These are phyloP conservation scores for Epichloe elymi DNA, from an alignment of 2,329 filamentous ascomycete species.

Conservation along the genomic window DNA sequence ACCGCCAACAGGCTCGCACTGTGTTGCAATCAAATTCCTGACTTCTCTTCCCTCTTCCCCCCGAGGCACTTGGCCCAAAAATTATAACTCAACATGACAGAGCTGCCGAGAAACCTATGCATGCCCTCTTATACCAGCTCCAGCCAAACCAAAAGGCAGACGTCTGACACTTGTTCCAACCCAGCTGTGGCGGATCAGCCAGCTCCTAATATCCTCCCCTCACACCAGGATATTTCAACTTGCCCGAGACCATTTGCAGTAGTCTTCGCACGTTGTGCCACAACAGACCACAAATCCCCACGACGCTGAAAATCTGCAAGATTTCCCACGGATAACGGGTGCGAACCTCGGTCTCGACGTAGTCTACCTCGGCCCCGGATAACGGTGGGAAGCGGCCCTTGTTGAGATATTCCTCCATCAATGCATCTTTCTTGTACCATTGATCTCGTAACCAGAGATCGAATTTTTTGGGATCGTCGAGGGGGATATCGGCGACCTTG, in stretches of 20 bases:
- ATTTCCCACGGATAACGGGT: conserved; percentile 42
- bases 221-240: conserved; percentile 8
- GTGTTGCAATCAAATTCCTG: no score
- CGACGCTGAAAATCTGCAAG: conserved; percentile 37
- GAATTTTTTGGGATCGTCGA: conserved; percentile 61
- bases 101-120: no score
- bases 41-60: no score
- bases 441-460: conserved; percentile 73
- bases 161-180: no score
- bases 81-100: no score
- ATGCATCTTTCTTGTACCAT: conserved; percentile 84
- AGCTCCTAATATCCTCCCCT: neutral
- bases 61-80: no score
- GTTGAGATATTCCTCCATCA: conserved; percentile 70
- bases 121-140: no score
- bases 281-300: conserved; percentile 30
- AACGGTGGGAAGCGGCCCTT: conserved; percentile 72
- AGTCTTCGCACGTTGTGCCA: conserved; percentile 25
- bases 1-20: no score
- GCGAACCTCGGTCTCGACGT: conserved; percentile 46
- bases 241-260: conserved; percentile 10
- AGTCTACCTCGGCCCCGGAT: conserved; percentile 31
- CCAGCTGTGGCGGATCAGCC: no score
- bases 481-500: conserved; percentile 59
- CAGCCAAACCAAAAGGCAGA: no score